Evolutionary conservation across 2,329 filamentous ascomycete species (phyloP).

Genomic region (Fusarium musae): DNA sequence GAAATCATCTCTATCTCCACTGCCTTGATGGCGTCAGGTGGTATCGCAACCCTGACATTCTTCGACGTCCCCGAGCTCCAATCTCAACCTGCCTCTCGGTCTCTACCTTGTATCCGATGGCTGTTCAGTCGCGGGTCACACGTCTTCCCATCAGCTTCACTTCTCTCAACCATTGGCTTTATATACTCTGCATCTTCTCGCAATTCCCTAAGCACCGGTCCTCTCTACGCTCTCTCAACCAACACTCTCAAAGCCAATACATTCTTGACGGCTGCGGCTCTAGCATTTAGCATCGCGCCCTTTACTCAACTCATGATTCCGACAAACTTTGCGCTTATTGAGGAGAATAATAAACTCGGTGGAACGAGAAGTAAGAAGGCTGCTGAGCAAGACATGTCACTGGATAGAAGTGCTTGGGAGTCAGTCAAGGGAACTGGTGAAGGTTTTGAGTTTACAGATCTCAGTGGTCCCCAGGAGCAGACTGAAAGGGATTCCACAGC

Average conservation of each 20-base stretch:
- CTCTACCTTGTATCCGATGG: not conserved
- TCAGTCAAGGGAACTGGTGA: constrained; percentile 1
- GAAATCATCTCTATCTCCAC: not conserved
- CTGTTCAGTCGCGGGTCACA: not conserved
- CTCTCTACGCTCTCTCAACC: not conserved
- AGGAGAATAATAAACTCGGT: not conserved
- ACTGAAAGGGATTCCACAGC: not conserved
- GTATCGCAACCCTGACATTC: not conserved
- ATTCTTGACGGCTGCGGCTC: not conserved
- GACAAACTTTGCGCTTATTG: constrained; percentile 1
- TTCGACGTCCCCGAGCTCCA: constrained; percentile 18
- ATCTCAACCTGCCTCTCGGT: constrained; percentile 1
- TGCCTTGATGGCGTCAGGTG: constrained; percentile 7
- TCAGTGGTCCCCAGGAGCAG: not conserved
- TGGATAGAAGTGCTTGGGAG: not conserved
- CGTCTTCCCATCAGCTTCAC: not conserved
- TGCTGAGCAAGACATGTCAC: not conserved
- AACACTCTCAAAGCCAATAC: not conserved
- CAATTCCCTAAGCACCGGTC: rapidly evolving
- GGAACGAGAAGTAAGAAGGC: not conserved
- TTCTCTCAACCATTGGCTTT: not conserved
- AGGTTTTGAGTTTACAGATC: not conserved
- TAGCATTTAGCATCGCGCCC: not conserved
- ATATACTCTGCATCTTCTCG: not conserved
- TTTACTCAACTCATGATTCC: constrained; percentile 14